Conservation (phyloP, 2,329 filamentous ascomycete genomes). For the Verticillium longisporum region DNA sequence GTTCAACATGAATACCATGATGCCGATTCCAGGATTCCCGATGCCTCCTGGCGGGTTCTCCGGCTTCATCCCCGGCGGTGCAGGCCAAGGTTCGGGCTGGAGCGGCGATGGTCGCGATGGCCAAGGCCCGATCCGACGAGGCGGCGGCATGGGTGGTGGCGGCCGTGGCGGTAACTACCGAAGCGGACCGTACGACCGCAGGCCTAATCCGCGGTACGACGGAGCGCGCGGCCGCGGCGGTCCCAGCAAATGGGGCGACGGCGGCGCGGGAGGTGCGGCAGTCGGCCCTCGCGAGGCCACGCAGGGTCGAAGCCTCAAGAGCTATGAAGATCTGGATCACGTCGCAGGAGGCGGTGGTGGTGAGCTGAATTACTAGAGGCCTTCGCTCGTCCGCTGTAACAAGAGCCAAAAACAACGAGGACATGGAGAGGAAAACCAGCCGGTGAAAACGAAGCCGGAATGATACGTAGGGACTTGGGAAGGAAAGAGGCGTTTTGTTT, state of each 20-base stretch:
- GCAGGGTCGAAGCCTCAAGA: conserved; percentile 87
- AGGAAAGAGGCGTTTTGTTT: background rate
- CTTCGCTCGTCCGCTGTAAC: background rate
- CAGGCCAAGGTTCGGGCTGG: conserved; percentile 39
- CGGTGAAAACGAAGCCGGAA: background rate
- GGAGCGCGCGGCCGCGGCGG: conserved; percentile 46
- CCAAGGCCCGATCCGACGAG: conserved; percentile 61
- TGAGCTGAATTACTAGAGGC: conserved; percentile 77
- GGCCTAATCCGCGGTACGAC: conserved; percentile 49
- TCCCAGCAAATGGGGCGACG: conserved; percentile 63
- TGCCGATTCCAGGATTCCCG: conserved; percentile 55
- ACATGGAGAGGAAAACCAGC: no score
- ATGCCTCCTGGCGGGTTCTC: conserved; percentile 39
- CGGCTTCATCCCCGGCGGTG: conserved; percentile 48
- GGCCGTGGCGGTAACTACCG: conserved; percentile 45
- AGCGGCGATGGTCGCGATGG: conserved; percentile 51
- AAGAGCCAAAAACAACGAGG: no score
- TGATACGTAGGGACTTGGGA: background rate
- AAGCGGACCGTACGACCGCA: conserved; percentile 68
- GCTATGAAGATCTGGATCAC: conserved; percentile 95
- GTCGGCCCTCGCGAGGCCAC: conserved; percentile 87
- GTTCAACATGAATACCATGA: conserved; percentile 54
- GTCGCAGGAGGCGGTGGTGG: conserved; percentile 66
- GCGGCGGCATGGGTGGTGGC: conserved; percentile 48
- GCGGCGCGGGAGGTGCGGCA: conserved; percentile 63